Conservation (phyloP, 2,329 filamentous ascomycete species). For the Elsinoe ampelina region DNA sequence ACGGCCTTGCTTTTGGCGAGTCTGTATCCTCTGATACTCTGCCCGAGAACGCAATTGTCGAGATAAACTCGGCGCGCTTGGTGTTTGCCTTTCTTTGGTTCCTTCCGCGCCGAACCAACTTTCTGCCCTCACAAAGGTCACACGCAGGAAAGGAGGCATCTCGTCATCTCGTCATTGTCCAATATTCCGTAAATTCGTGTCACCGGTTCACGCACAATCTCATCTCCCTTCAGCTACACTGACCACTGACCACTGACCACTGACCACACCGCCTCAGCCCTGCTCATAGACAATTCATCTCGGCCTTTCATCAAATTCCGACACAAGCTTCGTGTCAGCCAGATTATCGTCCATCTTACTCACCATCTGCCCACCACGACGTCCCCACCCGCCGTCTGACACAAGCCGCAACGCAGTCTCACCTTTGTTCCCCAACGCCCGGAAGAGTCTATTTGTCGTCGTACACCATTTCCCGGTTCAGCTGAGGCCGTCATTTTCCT, state of each 20-base stretch:
- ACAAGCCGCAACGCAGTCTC: constrained; percentile 10
- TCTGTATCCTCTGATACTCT: neutral
- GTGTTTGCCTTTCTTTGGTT: constrained; percentile 1
- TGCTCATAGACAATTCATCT: neutral
- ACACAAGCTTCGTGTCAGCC: constrained; percentile 5
- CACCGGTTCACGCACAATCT: neutral
- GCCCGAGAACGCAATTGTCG: neutral
- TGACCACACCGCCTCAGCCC: neutral
- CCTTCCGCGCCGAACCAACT: neutral
- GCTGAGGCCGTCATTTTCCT: constrained; percentile 12
- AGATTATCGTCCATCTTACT: neutral
- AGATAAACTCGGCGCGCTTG: neutral
- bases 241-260: too few relatives aligned
- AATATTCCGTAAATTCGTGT: neutral
- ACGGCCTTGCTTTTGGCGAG: neutral
- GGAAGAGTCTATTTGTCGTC: neutral
- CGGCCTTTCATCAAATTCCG: neutral
- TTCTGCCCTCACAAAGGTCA: neutral
- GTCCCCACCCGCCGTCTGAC: constrained; percentile 2
- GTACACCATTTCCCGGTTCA: neutral
- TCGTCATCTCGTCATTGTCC: neutral
- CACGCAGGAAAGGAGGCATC: neutral
- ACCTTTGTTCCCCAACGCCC: constrained; percentile 1
- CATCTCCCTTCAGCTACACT: neutral
- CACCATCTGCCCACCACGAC: neutral